Evolutionary conservation across 345 rosid genomes (phyloP), one percentile per base, ranked within the genome.

Genomic region (Cardamine chenopodiifolia): DNA sequence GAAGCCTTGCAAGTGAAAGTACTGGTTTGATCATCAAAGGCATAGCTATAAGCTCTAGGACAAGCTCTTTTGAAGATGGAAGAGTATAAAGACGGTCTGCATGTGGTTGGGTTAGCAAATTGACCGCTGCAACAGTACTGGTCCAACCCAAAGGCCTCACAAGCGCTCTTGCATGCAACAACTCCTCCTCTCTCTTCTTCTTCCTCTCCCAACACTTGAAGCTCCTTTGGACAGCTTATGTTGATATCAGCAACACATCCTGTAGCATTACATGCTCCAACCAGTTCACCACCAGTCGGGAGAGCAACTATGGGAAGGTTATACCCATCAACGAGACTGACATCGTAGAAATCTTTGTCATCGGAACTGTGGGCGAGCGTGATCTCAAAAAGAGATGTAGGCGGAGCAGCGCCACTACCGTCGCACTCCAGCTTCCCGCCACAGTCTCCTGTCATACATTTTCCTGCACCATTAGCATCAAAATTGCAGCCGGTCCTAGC

Each of bases 71-170:
- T 90, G 86, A 90, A 91, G 71, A 91, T 75, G 63, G 93, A 49
- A 8, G 97, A 90, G 71, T 88, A 88, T 13, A 83, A 83, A 15
- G 97, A 85, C 4, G 97, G 97, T 6, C 69, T 73, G 55, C 93
- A 91, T 23, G 97, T 85, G 32, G 80, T 86, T 6, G 96, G 93
- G 79, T 89, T 90, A 23, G 97, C 99, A 74, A 90, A 95, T 72
- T 86, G 84, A 26, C 97, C 93, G 65, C 97, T 89, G 79, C 97
- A 95, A 78, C 97, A 94, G 77, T 90, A 88, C 81, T 88, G 93
- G 79, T 90, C 90, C 12, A 86, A 81, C 42, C 96, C 86, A 69
- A 94, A 94, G 62, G 98, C 97, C 37, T 80, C 93, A 22, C 97
- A 94, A 4, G 93, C 96, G 25, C 97, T 91, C 84, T 82, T 91